Evolutionary conservation across 306 rosid species (phyloP).

Genomic region (Prunus mongolica): DNA sequence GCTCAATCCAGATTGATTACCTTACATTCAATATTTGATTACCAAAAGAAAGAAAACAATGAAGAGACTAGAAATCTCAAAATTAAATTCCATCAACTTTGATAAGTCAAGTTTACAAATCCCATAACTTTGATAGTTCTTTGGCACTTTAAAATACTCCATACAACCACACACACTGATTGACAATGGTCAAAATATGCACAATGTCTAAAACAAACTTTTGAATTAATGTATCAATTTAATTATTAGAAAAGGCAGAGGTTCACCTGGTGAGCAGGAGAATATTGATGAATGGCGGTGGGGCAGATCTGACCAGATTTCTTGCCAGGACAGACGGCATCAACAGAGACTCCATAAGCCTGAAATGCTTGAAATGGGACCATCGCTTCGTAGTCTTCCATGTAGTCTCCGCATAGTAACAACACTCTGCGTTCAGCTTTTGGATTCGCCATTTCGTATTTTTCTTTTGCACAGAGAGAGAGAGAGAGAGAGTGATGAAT

Average conservation of each 20-base stretch:
- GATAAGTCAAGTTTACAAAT: too few species aligned
- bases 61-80: too few species aligned
- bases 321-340: conserved; percentile 84
- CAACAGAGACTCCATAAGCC: conserved; percentile 68
- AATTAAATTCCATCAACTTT: too few species aligned
- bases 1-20: too few species aligned
- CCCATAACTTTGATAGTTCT: too few species aligned
- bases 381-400: conserved; percentile 87
- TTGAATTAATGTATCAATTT: neutral
- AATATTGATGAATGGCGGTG: conserved; percentile 48
- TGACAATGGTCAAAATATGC: too few species aligned
- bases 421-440: conserved; percentile 46
- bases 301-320: conserved; percentile 74
- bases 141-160: too few species aligned
- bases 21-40: too few species aligned
- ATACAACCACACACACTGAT: too few species aligned
- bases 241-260: neutral
- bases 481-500: neutral
- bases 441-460: conserved; percentile 22
- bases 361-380: conserved; percentile 84
- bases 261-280: conserved; percentile 52
- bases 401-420: conserved; percentile 78
- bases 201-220: too few species aligned
- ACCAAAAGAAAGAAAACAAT: too few species aligned
- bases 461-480: neutral